Base-by-base conservation (phyloP, 140 eudicot genomes). In the Flaveria floridana region DNA sequence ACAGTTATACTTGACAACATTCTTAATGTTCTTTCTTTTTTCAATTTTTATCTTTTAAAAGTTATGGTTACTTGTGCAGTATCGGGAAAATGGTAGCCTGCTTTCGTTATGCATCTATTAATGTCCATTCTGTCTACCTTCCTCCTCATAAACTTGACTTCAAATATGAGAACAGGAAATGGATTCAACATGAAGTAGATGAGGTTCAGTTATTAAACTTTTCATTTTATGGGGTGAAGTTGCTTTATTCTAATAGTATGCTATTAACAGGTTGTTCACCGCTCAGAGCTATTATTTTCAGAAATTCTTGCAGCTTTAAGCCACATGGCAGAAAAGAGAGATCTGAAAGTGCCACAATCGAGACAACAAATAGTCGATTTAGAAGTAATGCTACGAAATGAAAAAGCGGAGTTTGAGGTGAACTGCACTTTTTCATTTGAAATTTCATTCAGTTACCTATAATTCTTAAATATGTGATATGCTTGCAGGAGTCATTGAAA, bases 11-110 rank as follows among this genome's bases (percentile, higher is more conserved):
- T 28, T 28, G 28, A 14, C 21, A 28, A 28, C 2, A 65, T 34
- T 4, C 23, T 64, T 34, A 37, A n/a, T 37, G 6, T 7, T 25
- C 4, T 74, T 20, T 71, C 19, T 55, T 55, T 51, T 13, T 16
- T 10, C 28, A 21, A 12, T 15, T 59, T 80, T 59, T 37, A 25
- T 69, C 30, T 53, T 6, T 21, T 73, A 23, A 61, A n/a, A 25
- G 44, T 23, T 16, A 69, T 68, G 51, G 39, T 77, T 66, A 65
- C 19, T 26, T 70, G 34, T 84, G 84, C 95, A 94, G 99, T 46
- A 88, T 82, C 58, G 99, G 96, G 76, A 86, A 89, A 65, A 90
- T 94, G 99, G 99, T 94, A 75, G 99, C 97, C 69, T 94, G 99
- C 79, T 94, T 94, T 76, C 99, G 97, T 59, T 94, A 94, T 82